These are phyloP conservation scores for Aspergillus leporis DNA, from an alignment of 495 filamentous ascomycete species.

Conservation along the genomic window DNA sequence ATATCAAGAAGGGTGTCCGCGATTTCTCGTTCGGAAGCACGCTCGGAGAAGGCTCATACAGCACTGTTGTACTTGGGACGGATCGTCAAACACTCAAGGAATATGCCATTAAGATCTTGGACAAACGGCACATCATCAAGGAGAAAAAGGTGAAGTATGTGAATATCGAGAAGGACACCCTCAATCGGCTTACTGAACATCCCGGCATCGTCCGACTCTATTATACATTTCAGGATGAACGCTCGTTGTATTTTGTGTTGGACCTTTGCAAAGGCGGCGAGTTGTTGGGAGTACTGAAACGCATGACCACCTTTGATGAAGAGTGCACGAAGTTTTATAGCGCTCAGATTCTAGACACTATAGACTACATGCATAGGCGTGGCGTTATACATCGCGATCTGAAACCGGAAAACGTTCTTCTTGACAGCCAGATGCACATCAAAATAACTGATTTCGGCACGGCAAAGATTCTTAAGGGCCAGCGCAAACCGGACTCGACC, in stretches of 20 bases:
- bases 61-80: conserved; percentile 91
- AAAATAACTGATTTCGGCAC: conserved; percentile 99
- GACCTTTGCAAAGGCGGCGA: conserved; percentile 94
- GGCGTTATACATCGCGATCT: conserved; percentile 97
- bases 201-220: conserved; percentile 96
- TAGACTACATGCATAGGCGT: conserved; percentile 96
- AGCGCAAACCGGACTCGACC: conserved; percentile 50
- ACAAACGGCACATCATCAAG: conserved; percentile 99
- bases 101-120: conserved; percentile 97
- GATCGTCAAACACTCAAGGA: conserved; percentile 94
- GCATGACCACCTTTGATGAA: conserved; percentile 89
- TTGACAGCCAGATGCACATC: conserved; percentile 94
- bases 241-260: conserved; percentile 93
- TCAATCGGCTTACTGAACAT: conserved; percentile 94
- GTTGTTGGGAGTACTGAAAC: conserved; percentile 88
- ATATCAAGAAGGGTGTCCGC: conserved; percentile 94
- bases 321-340: conserved; percentile 95
- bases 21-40: conserved; percentile 94
- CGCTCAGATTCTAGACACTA: conserved; percentile 93
- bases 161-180: conserved; percentile 97
- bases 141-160: conserved; percentile 99
- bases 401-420: conserved; percentile 95
- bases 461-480: conserved; percentile 82
- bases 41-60: conserved; percentile 96
- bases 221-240: conserved; percentile 98